A percentile compares a stretch with the other conserved stretches of the same genome.
These are phyloP conservation scores for Hygrophoropsis aurantiaca DNA, from an alignment of 768 basidiomycete species.

Conservation along the genomic window DNA sequence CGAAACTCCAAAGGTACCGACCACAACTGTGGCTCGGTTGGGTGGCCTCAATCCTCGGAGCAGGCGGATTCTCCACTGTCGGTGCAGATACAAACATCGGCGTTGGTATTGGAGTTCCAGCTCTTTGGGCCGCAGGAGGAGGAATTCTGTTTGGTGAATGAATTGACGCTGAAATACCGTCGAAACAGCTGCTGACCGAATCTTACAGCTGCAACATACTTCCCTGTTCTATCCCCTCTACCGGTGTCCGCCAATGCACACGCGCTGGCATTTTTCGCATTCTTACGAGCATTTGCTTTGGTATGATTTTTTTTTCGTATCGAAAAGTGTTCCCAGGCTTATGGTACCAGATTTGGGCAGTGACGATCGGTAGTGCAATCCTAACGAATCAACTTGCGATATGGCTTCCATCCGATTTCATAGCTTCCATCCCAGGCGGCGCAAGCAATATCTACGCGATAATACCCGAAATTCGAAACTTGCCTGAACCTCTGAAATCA, in stretches of 20 bases:
- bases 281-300: conserved; percentile 35
- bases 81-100: conserved; percentile 21
- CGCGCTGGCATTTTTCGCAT: conserved; percentile 44
- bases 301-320: conserved; percentile 16
- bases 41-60: conserved; percentile 28
- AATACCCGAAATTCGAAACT: conserved; percentile 25
- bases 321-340: too few species aligned
- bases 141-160: conserved; percentile 17
- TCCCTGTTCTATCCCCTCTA: conserved; percentile 49
- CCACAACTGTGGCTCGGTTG: conserved; percentile 34
- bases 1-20: conserved; percentile 29
- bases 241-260: conserved; percentile 38
- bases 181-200: background rate
- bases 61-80: conserved; percentile 35
- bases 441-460: conserved; percentile 26
- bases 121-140: conserved; percentile 22
- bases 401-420: conserved; percentile 27
- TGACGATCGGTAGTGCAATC: conserved; percentile 34
- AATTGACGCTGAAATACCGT: too few species aligned
- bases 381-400: conserved; percentile 36
- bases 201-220: conserved; percentile 27
- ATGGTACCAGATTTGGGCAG: conserved; percentile 32
- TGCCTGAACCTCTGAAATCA: conserved; percentile 18
- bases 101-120: conserved; percentile 19
- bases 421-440: conserved; percentile 18